Base-by-base conservation (phyloP, 2,329 filamentous ascomycete genomes). In the Colletotrichum endophyticum region DNA sequence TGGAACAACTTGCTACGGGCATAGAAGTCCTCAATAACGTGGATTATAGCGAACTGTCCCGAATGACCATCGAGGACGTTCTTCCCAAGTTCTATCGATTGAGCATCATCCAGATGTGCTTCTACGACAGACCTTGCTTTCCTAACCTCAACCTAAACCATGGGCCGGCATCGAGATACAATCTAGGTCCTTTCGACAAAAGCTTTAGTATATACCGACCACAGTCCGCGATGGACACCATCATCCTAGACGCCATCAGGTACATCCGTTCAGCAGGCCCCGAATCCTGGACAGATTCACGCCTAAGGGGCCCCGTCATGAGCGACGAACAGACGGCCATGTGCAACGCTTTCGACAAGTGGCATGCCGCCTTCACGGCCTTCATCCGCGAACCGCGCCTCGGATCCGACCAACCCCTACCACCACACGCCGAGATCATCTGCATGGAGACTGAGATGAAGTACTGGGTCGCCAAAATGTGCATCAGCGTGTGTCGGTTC, bases 361-460 rank as follows among this genome's bases (percentile, higher is more conserved):
- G 73, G 73, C 70, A 76, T 28, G 64, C 73, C 19, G 70, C 73
- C n/a, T 76, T 76, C 28, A 27, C 61, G 2, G 73, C 64, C 39
- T 76, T 76, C 4, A 59, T 73, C 27, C 39, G 61, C 6, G 25
- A 49, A 12, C 70, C 73, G 12, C 32, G 73, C 3, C n/a, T n/a
- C 15, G 22, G 25, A 4, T 27, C 57, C 39, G 70, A 73, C 44
- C 63, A 22, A 13, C 64, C 73, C 3, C 15, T 73, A 19, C 73
- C 73, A 8, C 53, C 27, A n/a, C 73, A 76, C 32, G 19, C 62
- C 12, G 70, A 67, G 4, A 62, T 73, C 6, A 69, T 76, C 6
- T 66, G 73, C 59, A 64, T 70, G 25, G 73, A 73, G 44, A 73
- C 70, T 2, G 73, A 76, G 64, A 76, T 76, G 64, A 76, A 76